Base-by-base conservation (phyloP, 1,284 basidiomycete species). In the Melampsora americana region DNA sequence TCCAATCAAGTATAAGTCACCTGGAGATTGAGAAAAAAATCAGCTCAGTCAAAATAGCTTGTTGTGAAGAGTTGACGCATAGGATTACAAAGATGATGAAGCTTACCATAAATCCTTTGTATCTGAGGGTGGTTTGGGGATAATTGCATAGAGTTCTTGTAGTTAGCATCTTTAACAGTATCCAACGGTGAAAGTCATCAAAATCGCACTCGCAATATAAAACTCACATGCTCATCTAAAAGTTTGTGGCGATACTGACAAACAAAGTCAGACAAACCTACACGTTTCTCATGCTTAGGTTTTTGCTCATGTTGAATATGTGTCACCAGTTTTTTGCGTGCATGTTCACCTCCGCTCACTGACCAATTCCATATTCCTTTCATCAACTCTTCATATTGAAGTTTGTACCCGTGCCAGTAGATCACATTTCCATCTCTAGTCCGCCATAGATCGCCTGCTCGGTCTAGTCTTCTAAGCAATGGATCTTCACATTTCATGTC, bases 61-160 rank as follows among this genome's bases (percentile, higher is more conserved):
- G 35, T 35, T 35, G 35, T 9, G 9, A 35, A 5, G 3, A 5
- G 3, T 56, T 5, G 20, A 35, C n/a, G 60, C 16, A 62, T 62
- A 18, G 12, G 5, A 62, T 0, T 14, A 32, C 18, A 32, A 62
- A 62, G 14, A 32, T 30, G 30, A 30, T 30, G 35, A 28, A n/a
- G 48, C 62, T 64, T 32, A 72, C 70, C 64, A 50, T 72, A 72
- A 65, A 65, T 72, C 16, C 70, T 23, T 46, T 65, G 70, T 32
- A 72, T 35, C 70, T 72, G 46, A n/a, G 18, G 14, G 32, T 35
- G 20, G 6, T 3, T 35, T 35, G 5, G 35, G 35, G 35, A 35
- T 35, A 35, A 9, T 35, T 9, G 9, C 35, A 35, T 3, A 9
- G 9, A 4, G 35, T 35, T 35, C 35, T 35, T 35, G 35, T 35